Evolutionary conservation across 768 basidiomycete genomes (phyloP).

Genomic region (Pleurotus platypus): DNA sequence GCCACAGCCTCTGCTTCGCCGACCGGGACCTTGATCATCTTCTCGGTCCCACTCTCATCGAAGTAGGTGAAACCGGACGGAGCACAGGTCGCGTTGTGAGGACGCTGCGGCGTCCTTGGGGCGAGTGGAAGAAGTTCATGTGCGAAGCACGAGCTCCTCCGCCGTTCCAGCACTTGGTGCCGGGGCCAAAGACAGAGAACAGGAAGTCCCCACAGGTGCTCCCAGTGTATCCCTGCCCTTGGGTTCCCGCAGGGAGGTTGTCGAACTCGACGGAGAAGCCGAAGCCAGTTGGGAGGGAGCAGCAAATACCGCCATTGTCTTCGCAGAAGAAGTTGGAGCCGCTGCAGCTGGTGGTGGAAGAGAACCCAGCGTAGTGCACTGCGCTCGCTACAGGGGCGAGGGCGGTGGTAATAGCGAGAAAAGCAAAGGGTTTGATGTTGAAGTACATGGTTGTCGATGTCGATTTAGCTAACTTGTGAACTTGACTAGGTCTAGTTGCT

Average conservation of each 20-base stretch:
- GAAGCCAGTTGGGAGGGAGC: slow-evolving; percentile 5
- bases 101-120: neutral
- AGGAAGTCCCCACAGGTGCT: slow-evolving; percentile 2
- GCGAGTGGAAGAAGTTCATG: slow-evolving; percentile 9
- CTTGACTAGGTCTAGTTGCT: too few relatives aligned
- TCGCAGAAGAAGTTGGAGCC: slow-evolving; percentile 6
- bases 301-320: slow-evolving; percentile 1
- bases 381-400: slow-evolving; percentile 1
- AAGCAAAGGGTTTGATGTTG: neutral
- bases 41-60: neutral
- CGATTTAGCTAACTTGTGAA: neutral
- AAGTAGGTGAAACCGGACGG: too few relatives aligned
- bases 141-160: slow-evolving; percentile 3
- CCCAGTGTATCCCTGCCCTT: slow-evolving; percentile 8
- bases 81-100: neutral
- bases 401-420: neutral
- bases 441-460: neutral
- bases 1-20: neutral
- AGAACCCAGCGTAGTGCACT: slow-evolving; percentile 1
- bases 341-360: slow-evolving; percentile 5
- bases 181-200: slow-evolving; percentile 6
- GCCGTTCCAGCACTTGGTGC: slow-evolving; percentile 5
- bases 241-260: slow-evolving; percentile 1
- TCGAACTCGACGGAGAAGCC: slow-evolving; percentile 7
- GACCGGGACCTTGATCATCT: slow-evolving; percentile 1